Evolutionary conservation across 768 basidiomycete genomes (phyloP).

Genomic region (Agaricus bisporus): DNA sequence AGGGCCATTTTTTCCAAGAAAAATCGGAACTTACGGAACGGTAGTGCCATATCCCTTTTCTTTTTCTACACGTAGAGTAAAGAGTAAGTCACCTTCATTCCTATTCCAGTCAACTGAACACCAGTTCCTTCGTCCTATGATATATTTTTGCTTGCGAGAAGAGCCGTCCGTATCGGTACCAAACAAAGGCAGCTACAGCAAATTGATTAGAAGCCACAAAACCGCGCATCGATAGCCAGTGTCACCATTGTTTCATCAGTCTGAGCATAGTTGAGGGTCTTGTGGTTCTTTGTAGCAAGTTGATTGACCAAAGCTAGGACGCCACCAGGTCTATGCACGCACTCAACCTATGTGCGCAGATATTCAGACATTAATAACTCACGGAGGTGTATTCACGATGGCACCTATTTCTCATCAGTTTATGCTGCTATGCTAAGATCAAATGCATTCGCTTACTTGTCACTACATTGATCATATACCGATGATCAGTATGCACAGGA

Average conservation of each 20-base stretch:
- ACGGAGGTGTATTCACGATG: constrained; percentile 94
- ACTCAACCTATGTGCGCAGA: neutral
- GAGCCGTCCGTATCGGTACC: constrained; percentile 69
- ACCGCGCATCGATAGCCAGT: neutral
- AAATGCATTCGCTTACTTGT: constrained; percentile 46
- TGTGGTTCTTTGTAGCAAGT: constrained; percentile 76
- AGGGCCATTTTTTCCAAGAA: no score
- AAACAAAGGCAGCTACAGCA: constrained; percentile 67
- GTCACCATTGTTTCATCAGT: constrained; percentile 88
- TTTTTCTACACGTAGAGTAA: constrained; percentile 84
- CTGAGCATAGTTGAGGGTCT: constrained; percentile 71
- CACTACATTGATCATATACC: constrained; percentile 89
- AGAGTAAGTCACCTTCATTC: constrained; percentile 58
- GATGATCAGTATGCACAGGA: constrained; percentile 54
- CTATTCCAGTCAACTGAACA: constrained; percentile 60
- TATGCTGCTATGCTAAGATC: neutral
- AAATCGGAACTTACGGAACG: constrained; percentile 47
- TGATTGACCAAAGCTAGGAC: constrained; percentile 80
- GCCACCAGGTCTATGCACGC: constrained; percentile 48
- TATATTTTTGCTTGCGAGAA: constrained; percentile 67
- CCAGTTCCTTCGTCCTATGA: constrained; percentile 91
- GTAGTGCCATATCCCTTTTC: constrained; percentile 79
- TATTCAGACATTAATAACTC: constrained; percentile 21
- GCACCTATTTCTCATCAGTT: constrained; percentile 44
- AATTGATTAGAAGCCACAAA: neutral